phyloP scores from a whole-genome alignment of 768 basidiomycete genomes.

The Brasilioporus rufonigricans region DNA sequence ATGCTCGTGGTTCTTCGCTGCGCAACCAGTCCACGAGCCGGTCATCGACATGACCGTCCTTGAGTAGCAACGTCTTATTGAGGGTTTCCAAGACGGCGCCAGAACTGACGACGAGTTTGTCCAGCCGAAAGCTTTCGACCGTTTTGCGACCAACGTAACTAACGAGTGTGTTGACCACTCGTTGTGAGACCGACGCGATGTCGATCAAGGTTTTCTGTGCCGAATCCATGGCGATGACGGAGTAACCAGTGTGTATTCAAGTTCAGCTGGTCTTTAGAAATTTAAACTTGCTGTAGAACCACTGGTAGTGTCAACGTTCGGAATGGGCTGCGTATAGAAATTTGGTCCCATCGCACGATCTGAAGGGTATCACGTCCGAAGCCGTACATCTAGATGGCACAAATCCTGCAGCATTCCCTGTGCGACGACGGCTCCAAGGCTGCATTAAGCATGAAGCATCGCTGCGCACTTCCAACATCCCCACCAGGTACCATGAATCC shows the following conservation, averaged over 20 bases:
- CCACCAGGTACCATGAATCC: no score
- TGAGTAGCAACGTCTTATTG: neutral
- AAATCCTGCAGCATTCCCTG: no score
- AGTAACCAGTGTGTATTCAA: no score
- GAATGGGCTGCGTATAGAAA: neutral
- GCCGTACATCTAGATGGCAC: no score
- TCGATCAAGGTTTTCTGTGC: no score
- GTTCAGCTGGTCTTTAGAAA: no score
- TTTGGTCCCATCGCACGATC: neutral
- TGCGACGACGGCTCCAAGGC: no score
- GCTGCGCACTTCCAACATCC: no score
- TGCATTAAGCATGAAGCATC: no score
- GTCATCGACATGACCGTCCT: neutral
- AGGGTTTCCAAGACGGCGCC: constrained; percentile 2
- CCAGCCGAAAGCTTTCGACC: neutral
- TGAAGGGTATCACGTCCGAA: no score
- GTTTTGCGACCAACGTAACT: neutral
- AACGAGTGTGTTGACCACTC: neutral
- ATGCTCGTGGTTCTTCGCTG: neutral
- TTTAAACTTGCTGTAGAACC: neutral
- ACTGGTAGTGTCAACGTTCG: no score
- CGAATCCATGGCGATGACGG: neutral
- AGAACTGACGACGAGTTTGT: constrained; percentile 4
- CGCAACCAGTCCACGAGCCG: constrained; percentile 8
- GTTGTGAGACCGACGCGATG: constrained; percentile 5